Conservation (phyloP, 2,329 filamentous ascomycete genomes). For the Fusarium bulbicola region DNA sequence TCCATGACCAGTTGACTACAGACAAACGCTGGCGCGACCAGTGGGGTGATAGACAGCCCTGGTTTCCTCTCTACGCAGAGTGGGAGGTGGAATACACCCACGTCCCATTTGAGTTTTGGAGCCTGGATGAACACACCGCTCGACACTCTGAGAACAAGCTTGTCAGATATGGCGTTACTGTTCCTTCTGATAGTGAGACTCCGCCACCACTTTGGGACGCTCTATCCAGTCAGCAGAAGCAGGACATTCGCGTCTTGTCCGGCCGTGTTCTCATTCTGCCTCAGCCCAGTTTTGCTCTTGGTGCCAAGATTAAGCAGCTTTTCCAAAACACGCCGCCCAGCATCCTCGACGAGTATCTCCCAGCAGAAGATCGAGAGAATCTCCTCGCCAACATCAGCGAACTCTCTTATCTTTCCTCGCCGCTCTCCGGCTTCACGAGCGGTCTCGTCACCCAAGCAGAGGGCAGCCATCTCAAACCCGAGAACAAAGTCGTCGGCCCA, state of each 20-base stretch:
- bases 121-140: constrained; percentile 39
- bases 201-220: background rate
- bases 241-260: constrained; percentile 43
- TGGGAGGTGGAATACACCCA: constrained; percentile 56
- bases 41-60: constrained; percentile 45
- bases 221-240: background rate
- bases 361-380: constrained; percentile 1
- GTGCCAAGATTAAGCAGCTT: constrained; percentile 47
- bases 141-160: constrained; percentile 7
- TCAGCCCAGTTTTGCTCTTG: constrained; percentile 49
- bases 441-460: constrained; percentile 46
- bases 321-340: constrained; percentile 41
- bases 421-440: constrained; percentile 46
- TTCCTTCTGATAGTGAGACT: background rate
- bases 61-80: constrained; percentile 54
- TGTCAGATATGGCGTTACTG: background rate
- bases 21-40: background rate
- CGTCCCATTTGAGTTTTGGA: constrained; percentile 47
- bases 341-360: constrained; percentile 26
- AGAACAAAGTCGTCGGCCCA: constrained; percentile 20
- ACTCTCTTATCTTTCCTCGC: constrained; percentile 40
- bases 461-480: constrained; percentile 54
- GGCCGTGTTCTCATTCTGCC: constrained; percentile 53
- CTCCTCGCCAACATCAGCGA: constrained; percentile 6
- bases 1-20: background rate